Evolutionary conservation across 176 grass and related monocot species (phyloP), one percentile per base, ranked within the genome.

Genomic region (Oryza rufipogon): DNA sequence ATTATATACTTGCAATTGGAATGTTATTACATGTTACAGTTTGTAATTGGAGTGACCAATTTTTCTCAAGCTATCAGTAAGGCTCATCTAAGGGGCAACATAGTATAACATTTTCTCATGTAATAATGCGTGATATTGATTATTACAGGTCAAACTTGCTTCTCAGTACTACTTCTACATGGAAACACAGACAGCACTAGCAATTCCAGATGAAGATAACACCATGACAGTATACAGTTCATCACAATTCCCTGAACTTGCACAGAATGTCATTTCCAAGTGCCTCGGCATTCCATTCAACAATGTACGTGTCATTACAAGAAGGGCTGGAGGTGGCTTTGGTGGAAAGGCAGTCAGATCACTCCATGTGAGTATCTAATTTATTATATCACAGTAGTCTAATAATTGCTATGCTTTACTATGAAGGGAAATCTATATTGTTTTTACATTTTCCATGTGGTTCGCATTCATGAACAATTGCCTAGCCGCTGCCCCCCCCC

Each of bases 151-250:
- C 76, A 92, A 92, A 76, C 83, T 96, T 75, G 83, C 75, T 46
- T 91, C 88, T 63, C 88, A 96, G 36, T 92, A 96, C 34, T 82
- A 91, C 64, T 96, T 92, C 76, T 95, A 95, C 60, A 95, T 95
- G 93, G 93, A 95, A 75, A 96, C 88, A 72, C 91, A 96, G 16
- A 84, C 90, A 45, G 63, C 90, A 66, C 36, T 96, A 12, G 90
- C 90, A 19, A 61, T 92, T 73, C 93, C 93, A 63, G 93, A 95
- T 71, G 93, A 92, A 85, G 81, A 97, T 83, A 90, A 91, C 28
- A 91, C 90, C 38, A 77, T 96, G 9, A 72, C 86, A 15, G 76
- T 92, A 20, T 91, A 96, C 77, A 92, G 80, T 78, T 92, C 93
- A 64, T 64, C 80, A 49, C 93, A 96, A 36, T 46, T 19, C 28